Evolutionary conservation across 768 basidiomycete species (phyloP), one percentile per base, ranked within the genome.

Genomic region (Leccinum pellstonianum): DNA sequence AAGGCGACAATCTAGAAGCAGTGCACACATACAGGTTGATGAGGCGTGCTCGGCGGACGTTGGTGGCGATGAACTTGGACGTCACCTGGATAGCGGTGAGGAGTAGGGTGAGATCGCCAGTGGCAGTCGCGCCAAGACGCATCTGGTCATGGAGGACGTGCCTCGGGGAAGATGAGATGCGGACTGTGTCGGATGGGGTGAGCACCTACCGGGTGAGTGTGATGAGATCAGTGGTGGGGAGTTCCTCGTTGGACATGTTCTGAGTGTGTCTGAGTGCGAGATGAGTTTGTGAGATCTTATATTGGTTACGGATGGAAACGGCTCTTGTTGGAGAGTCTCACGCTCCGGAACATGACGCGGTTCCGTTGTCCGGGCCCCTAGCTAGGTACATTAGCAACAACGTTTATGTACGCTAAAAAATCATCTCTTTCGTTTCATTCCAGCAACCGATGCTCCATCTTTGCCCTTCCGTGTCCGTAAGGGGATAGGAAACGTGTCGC

Each of bases 1-100:
- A 41, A 33, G 27, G 38, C 19, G 38, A 46, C 2, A 1, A 21
- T 43, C 25, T 17, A 19, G 43, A 49, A n/a, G n/a, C 25, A 31
- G 48, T 33, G 46, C 51, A 79, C 54, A 79, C 92, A 70, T 68
- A 96, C 91, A 99, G 84, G 75, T 99, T 98, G 79, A 99, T 98
- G 62, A 99, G 81, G 52, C 96, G 86, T 27, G 97, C 97, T 77
- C 93, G 93, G 65, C 97, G 87, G 69, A 99, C 97, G 70, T 98
- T 98, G 66, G 93, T 95, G 3, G 95, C 93, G 72, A 98, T 98
- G 81, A 98, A 98, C 77, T 94, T 95, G 79, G 91, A 94, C 33
- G 93, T 93, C 64, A 94, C 86, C 74, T 97, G 94, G 73, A 99
- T 98, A 51, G 95, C 96, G 61, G 89, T 96, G 64, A 99, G 83